Evolutionary conservation across 805 yeast species (phyloP), one percentile per base, ranked within the genome.

Genomic region (Lachancea mirantina): DNA sequence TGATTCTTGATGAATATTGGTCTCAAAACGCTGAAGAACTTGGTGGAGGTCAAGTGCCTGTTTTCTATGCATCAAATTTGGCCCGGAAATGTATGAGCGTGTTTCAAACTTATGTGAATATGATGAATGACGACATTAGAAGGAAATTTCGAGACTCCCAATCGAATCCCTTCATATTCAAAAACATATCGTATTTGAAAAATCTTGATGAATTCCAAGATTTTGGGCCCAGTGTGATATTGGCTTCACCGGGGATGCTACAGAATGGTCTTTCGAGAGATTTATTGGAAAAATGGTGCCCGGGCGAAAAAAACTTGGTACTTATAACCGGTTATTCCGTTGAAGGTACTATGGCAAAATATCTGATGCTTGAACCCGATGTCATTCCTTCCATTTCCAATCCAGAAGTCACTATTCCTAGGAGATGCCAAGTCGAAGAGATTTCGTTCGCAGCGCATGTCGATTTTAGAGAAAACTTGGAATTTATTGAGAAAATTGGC

Each of bases 401-500:
- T 44, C 84, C 94, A 0, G 96, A 87, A 40, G 62, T 78, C 13
- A 72, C 76, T 38, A 80, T 92, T 24, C 96, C 97, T 4, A 75
- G 98, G 50, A 70, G 96, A 42, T 61, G 94, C 35, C 74, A 72
- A 28, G 78, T 92, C 11, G 96, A 89, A 43, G 99, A 92, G 57
- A 80, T 92, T 4, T 88, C 97, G 1, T 92, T 92, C 67, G 97
- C 98, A n/a, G 99, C 99, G 0, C 99, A 92, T 59, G 99, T 92
- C 14, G 99, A 92, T 55, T 92, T 81, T 58, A 85, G 83, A 48
- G 96, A 92, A 52, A 92, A 92, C 47, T 67, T 95, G 1, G 84
- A 82, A 36, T 92, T 92, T 51, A 92, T 92, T 38, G 96, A 88
- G 45, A 66, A 77, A 39, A 84, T 92, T 2, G 80, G 81, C 38